These are phyloP conservation scores for Pezicula radicicola DNA, from an alignment of 2,329 filamentous ascomycete species.

Conservation along the genomic window DNA sequence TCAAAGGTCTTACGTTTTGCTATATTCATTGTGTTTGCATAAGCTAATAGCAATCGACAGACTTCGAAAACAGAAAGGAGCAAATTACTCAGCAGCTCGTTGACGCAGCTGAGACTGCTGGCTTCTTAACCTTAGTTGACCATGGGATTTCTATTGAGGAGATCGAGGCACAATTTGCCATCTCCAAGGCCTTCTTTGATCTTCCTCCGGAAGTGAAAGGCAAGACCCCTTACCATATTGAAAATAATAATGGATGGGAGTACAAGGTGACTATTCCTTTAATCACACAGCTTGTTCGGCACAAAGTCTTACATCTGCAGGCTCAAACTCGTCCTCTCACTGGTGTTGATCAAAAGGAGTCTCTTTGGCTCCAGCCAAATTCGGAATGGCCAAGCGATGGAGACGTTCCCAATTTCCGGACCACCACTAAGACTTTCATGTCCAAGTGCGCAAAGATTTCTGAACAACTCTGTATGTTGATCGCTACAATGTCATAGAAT, in stretches of 20 bases:
- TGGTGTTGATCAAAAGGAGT: neutral
- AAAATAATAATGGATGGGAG: neutral
- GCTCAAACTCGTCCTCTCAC: neutral
- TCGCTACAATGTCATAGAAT: too few species aligned
- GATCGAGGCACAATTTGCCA: conserved; percentile 34
- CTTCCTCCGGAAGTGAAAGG: conserved; percentile 43
- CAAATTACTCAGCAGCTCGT: conserved; percentile 48
- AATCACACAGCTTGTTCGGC: too few species aligned
- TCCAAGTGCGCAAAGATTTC: neutral
- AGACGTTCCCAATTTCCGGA: neutral
- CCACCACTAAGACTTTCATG: neutral
- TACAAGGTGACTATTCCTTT: neutral
- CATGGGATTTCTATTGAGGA: conserved; percentile 38
- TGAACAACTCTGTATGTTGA: neutral
- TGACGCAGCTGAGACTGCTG: conserved; percentile 49
- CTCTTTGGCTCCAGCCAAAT: neutral
- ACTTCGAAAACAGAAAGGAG: conserved; percentile 35
- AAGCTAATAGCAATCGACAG: neutral
- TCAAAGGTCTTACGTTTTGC: neutral
- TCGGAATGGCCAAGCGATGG: neutral
- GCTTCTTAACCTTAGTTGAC: conserved; percentile 53
- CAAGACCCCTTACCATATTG: conserved; percentile 34
- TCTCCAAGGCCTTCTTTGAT: conserved; percentile 43
- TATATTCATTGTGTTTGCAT: neutral
- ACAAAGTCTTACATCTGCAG: neutral